A percentile compares a stretch with the other conserved stretches of the same genome.
Evolutionary conservation across 75 land plant genomes (phyloP).

Genomic region (Pseudotsuga menziesii): DNA sequence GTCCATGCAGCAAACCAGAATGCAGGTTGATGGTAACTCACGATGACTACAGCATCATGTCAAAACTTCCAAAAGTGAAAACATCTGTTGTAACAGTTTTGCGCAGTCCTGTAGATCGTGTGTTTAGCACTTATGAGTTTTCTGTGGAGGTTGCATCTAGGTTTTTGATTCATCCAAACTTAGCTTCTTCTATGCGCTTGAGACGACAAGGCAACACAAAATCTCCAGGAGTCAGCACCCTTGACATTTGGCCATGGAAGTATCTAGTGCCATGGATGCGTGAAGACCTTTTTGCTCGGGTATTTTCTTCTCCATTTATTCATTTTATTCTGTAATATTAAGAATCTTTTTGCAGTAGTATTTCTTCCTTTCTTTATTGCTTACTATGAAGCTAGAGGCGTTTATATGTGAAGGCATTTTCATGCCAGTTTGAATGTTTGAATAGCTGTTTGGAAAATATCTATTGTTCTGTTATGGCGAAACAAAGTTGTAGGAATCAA

Average conservation of each 20-base stretch:
- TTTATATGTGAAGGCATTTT: background rate
- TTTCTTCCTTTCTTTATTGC: background rate
- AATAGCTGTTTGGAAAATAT: too few relatives aligned
- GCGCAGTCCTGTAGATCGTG: constrained; percentile 82
- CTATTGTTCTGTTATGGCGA: background rate
- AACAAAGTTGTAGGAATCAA: background rate
- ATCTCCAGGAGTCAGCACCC: constrained; percentile 59
- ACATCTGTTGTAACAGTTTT: constrained; percentile 88
- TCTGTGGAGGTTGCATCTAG: constrained; percentile 94
- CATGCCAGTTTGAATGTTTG: background rate
- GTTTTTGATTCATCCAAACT: constrained; percentile 70
- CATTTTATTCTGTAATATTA: background rate
- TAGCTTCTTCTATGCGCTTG: constrained; percentile 50
- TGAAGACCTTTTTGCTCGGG: constrained; percentile 82
- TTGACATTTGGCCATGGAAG: constrained; percentile 99
- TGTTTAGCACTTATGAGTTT: constrained; percentile 92
- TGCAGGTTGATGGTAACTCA: constrained; percentile 80
- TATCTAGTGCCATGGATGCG: constrained; percentile 98
- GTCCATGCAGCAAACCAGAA: constrained; percentile 57
- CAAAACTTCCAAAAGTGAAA: constrained; percentile 58
- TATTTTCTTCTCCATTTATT: constrained; percentile 18
- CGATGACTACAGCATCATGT: constrained; percentile 86
- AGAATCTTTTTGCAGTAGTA: background rate
- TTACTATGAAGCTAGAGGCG: background rate
- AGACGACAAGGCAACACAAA: constrained; percentile 22